Conservation (phyloP, 768 basidiomycete genomes). For the Tremella mesenterica region DNA sequence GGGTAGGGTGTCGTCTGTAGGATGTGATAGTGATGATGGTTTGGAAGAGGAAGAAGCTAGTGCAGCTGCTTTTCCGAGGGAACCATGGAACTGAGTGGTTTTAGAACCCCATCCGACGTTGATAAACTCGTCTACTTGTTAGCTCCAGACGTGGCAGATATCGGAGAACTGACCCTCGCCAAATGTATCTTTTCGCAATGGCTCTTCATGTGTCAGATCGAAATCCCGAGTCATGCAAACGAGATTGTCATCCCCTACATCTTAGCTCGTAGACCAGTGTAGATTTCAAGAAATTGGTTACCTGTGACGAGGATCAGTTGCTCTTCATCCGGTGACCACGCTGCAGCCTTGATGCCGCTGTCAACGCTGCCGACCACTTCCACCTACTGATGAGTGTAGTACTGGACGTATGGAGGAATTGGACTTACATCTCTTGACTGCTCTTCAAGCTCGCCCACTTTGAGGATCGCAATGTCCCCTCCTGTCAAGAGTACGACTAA, state of each 20-base stretch:
- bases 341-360: constrained; percentile 66
- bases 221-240: constrained; percentile 82
- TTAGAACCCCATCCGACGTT: constrained; percentile 98
- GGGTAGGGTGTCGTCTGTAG: constrained; percentile 62
- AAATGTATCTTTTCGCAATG: constrained; percentile 64
- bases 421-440: constrained; percentile 46
- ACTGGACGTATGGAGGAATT: constrained; percentile 5
- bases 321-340: constrained; percentile 88
- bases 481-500: constrained; percentile 61
- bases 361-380: constrained; percentile 85
- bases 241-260: constrained; percentile 62
- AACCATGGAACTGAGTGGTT: constrained; percentile 94
- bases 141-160: constrained; percentile 4
- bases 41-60: constrained; percentile 46
- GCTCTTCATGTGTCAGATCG: constrained; percentile 73
- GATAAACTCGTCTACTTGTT: constrained; percentile 64
- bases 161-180: constrained; percentile 60
- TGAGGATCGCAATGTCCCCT: constrained; percentile 72
- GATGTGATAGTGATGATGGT: constrained; percentile 49
- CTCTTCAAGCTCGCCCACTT: constrained; percentile 48
- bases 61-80: constrained; percentile 76
- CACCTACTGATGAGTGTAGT: constrained; percentile 46
- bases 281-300: constrained; percentile 35
- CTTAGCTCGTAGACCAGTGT: not conserved
- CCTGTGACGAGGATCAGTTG: constrained; percentile 75